Base-by-base conservation (phyloP, 345 rosid genomes). In the Rubroshorea leprosula region DNA sequence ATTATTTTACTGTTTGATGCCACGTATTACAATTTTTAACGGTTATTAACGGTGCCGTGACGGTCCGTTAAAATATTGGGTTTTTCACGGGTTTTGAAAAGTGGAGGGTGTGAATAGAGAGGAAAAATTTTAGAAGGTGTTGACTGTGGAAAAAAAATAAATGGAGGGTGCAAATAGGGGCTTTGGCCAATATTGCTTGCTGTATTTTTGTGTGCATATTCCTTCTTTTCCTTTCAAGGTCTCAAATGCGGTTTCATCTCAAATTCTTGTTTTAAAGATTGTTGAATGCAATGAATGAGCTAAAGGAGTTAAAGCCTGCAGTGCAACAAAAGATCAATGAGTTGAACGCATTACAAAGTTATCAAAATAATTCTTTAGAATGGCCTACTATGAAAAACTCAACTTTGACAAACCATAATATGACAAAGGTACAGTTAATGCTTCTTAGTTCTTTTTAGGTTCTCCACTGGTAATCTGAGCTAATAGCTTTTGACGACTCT, bases 221-320 rank as follows among this genome's bases (percentile, higher is more conserved):
- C 27, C 10, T 67, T 60, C 49, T 5, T 10, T 69, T 20, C 54
- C 45, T 49, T 21, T 50, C 60, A 57, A 56, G 55, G 67, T 71
- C 56, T 68, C 64, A 29, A 35, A 10, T 63, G 51, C 25, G 52
- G 24, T 35, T 67, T 62, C 53, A 48, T 63, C 27, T 54, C 21
- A 7, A 24, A 31, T 60, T 65, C 19, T 63, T 74, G 21, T 47
- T 86, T 62, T 63, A 93, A 97, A 85, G 71, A 79, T 46, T 86
- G 41, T 49, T 79, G 60, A 77, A 58, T 75, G 89, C 89, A 39
- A 35, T 93, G 86, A 58, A 52, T 25, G 99, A 93, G 82, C 80
- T 93, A 64, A 97, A 93, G 78, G 62, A 76, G 56, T 75, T 86
- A 83, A 79, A 93, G 84, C 97, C 96, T 48, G 74, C 65, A 43